A percentile compares a stretch with the other conserved stretches of the same genome.
These are phyloP conservation scores for Pharus latifolius DNA, from an alignment of 176 grass and related monocot species.

Conservation along the genomic window DNA sequence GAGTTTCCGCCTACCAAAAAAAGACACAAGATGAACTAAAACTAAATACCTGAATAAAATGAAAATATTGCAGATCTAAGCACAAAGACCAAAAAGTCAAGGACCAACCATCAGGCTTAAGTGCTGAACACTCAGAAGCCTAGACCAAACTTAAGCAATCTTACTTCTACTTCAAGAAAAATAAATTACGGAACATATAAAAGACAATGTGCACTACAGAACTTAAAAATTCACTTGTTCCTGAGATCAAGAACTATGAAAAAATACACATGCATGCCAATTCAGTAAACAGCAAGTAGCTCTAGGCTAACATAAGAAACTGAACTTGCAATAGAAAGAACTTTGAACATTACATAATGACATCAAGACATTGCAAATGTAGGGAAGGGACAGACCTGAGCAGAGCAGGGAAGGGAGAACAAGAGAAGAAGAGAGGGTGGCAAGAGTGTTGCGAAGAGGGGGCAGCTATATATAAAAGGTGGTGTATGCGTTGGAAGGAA, in stretches of 20 bases:
- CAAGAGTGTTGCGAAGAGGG: not conserved
- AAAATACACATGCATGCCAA: not conserved
- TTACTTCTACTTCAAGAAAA: constrained; percentile 32
- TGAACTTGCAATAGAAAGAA: not conserved
- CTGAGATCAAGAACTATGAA: not conserved
- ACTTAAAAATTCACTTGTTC: not conserved
- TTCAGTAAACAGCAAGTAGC: not conserved
- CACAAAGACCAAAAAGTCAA: not conserved
- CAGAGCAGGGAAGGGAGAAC: constrained; percentile 5
- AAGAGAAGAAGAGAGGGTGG: constrained; percentile 5
- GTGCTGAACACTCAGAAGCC: not conserved
- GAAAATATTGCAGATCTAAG: not conserved
- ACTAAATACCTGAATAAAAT: constrained; percentile 21
- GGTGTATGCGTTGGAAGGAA: constrained; percentile 24
- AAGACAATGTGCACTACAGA: not conserved
- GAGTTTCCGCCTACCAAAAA: constrained; percentile 20
- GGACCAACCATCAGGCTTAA: constrained; percentile 1
- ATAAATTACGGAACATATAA: not conserved
- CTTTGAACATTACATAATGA: not conserved
- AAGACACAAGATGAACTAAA: not conserved
- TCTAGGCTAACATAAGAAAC: not conserved
- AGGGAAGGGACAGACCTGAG: constrained; percentile 25
- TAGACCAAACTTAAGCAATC: constrained; percentile 1
- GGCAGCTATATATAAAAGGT: constrained; percentile 32
- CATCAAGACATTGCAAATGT: not conserved